These are phyloP conservation scores for Aegilops umbellulata DNA, from an alignment of 176 grass and related monocot genomes.

Conservation along the genomic window DNA sequence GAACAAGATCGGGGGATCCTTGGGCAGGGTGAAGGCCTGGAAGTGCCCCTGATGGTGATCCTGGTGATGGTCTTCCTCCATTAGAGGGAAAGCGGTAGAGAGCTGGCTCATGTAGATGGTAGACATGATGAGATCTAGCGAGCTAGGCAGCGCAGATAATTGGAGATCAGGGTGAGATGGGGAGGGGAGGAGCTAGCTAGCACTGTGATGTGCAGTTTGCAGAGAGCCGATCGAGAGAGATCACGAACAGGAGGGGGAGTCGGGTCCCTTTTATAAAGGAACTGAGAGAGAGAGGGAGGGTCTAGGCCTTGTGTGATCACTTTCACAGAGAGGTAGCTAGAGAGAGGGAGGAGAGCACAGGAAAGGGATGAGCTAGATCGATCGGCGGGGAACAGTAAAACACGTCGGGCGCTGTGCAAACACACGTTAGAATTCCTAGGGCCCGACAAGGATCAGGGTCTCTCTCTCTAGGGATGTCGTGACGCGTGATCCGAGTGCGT, in stretches of 20 bases:
- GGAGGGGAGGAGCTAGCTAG: constrained; percentile 1
- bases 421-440: constrained; percentile 31
- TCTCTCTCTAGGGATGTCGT: background rate
- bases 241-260: constrained; percentile 28
- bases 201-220: constrained; percentile 37
- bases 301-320: constrained; percentile 45
- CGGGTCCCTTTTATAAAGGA: constrained; percentile 72
- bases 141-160: background rate
- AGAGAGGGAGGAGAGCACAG: constrained; percentile 11
- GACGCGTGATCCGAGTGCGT: background rate
- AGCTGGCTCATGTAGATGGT: constrained; percentile 81
- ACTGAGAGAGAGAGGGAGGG: constrained; percentile 24
- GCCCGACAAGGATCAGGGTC: background rate
- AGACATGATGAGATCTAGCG: constrained; percentile 38
- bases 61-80: constrained; percentile 62
- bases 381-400: constrained; percentile 57
- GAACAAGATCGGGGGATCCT: constrained; percentile 48
- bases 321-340: constrained; percentile 29
- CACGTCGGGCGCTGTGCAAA: constrained; percentile 41
- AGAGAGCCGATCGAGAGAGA: constrained; percentile 38
- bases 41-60: constrained; percentile 54
- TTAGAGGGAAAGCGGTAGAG: constrained; percentile 56
- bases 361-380: constrained; percentile 30
- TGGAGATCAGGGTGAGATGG: constrained; percentile 27
- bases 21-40: constrained; percentile 56